Evolutionary conservation across 306 rosid species (phyloP).

Genomic region (Lathyrus aphaca): DNA sequence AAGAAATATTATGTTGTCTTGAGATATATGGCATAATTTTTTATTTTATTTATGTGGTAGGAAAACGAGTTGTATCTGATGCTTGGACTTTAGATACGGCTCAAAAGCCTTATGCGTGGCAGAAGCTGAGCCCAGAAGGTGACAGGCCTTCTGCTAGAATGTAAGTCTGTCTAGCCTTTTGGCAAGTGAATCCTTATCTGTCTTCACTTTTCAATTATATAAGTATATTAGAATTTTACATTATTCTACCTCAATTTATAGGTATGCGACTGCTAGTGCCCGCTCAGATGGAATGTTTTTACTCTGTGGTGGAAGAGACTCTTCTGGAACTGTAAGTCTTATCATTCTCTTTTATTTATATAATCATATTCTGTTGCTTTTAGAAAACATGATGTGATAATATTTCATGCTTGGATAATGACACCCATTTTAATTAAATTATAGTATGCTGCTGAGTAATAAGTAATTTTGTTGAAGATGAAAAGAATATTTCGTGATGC

Average conservation of each 20-base stretch:
- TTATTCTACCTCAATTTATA: conserved; percentile 51
- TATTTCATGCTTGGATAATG: conserved; percentile 28
- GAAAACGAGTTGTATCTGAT: conserved; percentile 89
- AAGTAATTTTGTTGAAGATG: conserved; percentile 28
- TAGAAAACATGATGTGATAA: conserved; percentile 11
- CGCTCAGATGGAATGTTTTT: conserved; percentile 99
- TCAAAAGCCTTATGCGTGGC: conserved; percentile 95
- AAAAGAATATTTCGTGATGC: conserved; percentile 16
- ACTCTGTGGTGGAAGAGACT: conserved; percentile 98
- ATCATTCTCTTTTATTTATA: conserved; percentile 32
- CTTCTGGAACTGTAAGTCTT: conserved; percentile 82
- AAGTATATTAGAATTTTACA: conserved; percentile 12
- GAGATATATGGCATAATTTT: conserved; percentile 34
- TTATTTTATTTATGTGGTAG: conserved; percentile 47
- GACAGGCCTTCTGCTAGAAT: conserved; percentile 98
- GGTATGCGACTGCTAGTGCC: conserved; percentile 99
- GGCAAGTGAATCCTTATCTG: conserved; percentile 20
- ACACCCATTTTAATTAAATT: conserved; percentile 13
- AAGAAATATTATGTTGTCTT: conserved; percentile 29
- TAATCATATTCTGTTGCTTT: conserved; percentile 30
- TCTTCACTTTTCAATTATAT: conserved; percentile 14
- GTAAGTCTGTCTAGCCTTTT: conserved; percentile 59
- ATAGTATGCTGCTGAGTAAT: conserved; percentile 12
- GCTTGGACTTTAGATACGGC: conserved; percentile 99
- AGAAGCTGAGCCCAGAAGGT: conserved; percentile 91